Evolutionary conservation across 768 basidiomycete genomes (phyloP).

Genomic region (Auricularia heimuer): DNA sequence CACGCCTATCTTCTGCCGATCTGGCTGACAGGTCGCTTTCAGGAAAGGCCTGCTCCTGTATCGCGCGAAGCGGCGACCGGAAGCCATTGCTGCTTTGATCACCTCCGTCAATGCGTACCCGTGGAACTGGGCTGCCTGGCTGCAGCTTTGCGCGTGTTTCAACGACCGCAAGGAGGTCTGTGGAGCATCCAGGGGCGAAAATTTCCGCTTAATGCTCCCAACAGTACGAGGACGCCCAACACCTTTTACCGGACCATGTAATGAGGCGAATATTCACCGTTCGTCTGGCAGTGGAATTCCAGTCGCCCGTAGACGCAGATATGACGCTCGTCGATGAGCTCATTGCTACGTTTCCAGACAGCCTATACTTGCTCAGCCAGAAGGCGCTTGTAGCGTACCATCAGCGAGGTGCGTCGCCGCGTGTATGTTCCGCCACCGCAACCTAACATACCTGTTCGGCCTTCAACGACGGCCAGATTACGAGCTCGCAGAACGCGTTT

Average conservation of each 20-base stretch:
- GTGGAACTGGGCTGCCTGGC: constrained; percentile 96
- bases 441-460: not conserved
- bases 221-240: constrained; percentile 3
- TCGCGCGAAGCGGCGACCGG: constrained; percentile 67
- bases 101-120: constrained; percentile 68
- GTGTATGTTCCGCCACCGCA: not conserved
- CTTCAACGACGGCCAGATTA: constrained; percentile 50
- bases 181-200: not conserved
- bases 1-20: constrained; percentile 1
- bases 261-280: constrained; percentile 58
- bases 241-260: constrained; percentile 6
- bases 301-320: constrained; percentile 81
- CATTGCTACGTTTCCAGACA: constrained; percentile 70
- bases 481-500: constrained; percentile 72
- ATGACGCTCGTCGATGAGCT: constrained; percentile 73
- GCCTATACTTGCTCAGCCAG: constrained; percentile 78
- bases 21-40: constrained; percentile 10
- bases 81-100: constrained; percentile 75
- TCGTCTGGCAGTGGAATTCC: constrained; percentile 80
- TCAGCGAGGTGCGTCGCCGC: constrained; percentile 59
- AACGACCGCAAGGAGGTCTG: constrained; percentile 78
- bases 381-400: constrained; percentile 84
- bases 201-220: not conserved
- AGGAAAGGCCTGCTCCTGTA: constrained; percentile 81
- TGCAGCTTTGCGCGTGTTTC: constrained; percentile 66